Conservation (phyloP, 768 basidiomycete genomes). For the Termitomyces sp. region DNA sequence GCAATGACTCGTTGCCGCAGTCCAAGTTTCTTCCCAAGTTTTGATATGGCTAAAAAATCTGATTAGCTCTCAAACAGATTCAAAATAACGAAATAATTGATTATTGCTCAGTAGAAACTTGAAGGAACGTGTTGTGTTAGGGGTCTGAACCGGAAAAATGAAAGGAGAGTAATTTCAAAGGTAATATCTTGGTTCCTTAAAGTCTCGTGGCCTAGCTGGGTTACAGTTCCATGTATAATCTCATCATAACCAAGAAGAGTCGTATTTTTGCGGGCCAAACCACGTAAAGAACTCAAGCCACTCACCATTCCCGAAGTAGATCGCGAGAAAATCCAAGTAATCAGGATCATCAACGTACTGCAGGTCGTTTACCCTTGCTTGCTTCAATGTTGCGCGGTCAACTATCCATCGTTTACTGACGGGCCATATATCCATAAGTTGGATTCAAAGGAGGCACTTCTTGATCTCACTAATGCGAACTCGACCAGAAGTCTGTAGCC, state of each 20-base stretch:
- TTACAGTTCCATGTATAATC: background rate
- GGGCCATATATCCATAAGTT: constrained; percentile 13
- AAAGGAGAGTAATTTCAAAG: background rate
- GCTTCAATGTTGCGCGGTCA: constrained; percentile 68
- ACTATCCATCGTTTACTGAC: constrained; percentile 89
- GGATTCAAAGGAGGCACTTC: constrained; percentile 11
- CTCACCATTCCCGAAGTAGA: constrained; percentile 86
- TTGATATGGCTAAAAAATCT: constrained; percentile 67
- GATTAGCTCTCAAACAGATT: background rate
- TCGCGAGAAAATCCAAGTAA: constrained; percentile 72
- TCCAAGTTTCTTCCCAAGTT: constrained; percentile 77
- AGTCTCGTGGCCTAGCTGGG: background rate
- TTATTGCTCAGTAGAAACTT: background rate
- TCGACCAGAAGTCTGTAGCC: constrained; percentile 92
- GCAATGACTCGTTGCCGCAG: constrained; percentile 91
- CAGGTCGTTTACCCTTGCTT: constrained; percentile 75
- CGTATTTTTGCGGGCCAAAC: too few species aligned
- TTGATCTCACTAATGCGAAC: constrained; percentile 77
- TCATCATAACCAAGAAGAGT: background rate
- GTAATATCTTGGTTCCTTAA: background rate
- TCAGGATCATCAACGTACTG: constrained; percentile 78
- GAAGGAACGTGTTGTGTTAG: too few species aligned
- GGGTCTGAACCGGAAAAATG: background rate
- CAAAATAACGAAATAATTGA: background rate
- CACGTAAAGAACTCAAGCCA: background rate